Conservation (phyloP, 129 eudicot species). For the Pulicaria dysenterica region DNA sequence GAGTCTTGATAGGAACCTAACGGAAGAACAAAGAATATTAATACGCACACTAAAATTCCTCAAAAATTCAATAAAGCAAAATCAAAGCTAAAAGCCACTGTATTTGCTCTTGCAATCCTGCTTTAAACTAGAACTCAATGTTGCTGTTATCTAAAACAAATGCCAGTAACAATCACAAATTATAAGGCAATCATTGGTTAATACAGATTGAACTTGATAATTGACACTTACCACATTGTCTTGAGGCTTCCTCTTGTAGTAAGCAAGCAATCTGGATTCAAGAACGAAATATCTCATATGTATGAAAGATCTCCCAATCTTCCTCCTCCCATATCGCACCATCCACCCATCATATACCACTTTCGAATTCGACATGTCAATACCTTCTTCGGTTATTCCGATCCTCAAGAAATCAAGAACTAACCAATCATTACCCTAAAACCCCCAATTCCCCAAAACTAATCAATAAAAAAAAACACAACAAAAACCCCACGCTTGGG, state of each 20-base stretch:
- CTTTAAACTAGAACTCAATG: not conserved
- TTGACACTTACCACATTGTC: conserved; percentile 73
- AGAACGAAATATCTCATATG: conserved; percentile 98
- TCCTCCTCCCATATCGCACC: conserved; percentile 97
- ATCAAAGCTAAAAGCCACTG: not conserved
- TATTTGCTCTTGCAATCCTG: not conserved
- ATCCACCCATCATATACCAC: conserved; percentile 99
- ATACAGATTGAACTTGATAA: conserved; percentile 5
- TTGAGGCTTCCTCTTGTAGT: conserved; percentile 98
- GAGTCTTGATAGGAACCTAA: conserved; percentile 94
- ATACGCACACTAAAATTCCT: not conserved
- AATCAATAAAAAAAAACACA: conserved; percentile 30
- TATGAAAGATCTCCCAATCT: conserved; percentile 90
- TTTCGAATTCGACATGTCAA: conserved; percentile 60
- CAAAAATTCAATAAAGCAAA: conserved; percentile 2
- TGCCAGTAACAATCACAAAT: conserved; percentile 5
- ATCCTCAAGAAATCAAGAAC: conserved; percentile 30
- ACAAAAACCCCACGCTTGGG: conserved; percentile 21
- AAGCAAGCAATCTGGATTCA: conserved; percentile 80
- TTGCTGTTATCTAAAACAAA: not conserved
- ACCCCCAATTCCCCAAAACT: conserved; percentile 27
- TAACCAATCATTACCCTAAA: conserved; percentile 26
- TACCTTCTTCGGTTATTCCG: not conserved
- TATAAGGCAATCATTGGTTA: not conserved
- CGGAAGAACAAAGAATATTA: not conserved